Conservation (phyloP, 352 stramenopile genomes). For the Globisporangium cylindrosporum region DNA sequence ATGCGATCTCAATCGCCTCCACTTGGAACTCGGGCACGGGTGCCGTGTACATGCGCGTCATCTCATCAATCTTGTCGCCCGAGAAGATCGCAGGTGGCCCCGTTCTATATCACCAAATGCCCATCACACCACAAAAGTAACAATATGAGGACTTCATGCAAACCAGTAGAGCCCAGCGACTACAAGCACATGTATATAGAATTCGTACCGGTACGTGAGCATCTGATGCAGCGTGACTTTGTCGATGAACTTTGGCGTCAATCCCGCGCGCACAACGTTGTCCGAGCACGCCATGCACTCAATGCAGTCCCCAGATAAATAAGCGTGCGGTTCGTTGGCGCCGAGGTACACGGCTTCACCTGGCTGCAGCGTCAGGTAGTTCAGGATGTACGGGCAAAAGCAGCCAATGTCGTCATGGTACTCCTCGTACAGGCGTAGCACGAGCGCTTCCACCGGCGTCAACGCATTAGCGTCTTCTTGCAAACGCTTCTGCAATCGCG, state of each 20-base stretch:
- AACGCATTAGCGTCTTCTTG: slow-evolving; percentile 15
- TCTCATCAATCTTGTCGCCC: slow-evolving; percentile 46
- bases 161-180: too few species aligned
- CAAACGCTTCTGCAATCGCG: slow-evolving; percentile 47
- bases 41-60: slow-evolving; percentile 84
- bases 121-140: not conserved
- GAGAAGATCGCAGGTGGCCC: slow-evolving; percentile 49
- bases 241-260: slow-evolving; percentile 99
- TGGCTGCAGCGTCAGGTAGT: slow-evolving; percentile 94
- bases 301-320: slow-evolving; percentile 94
- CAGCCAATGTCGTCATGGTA: slow-evolving; percentile 97
- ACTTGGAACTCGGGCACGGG: slow-evolving; percentile 93
- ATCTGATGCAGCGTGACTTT: slow-evolving; percentile 96
- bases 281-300: slow-evolving; percentile 99
- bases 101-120: slow-evolving; percentile 29
- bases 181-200: too few species aligned
- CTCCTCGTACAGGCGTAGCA: slow-evolving; percentile 91
- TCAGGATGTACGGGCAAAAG: slow-evolving; percentile 98
- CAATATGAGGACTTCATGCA: not conserved
- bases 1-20: slow-evolving; percentile 46
- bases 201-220: slow-evolving; percentile 91
- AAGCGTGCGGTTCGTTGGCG: slow-evolving; percentile 99
- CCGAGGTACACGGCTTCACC: slow-evolving; percentile 98
- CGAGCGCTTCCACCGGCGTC: slow-evolving; percentile 63
- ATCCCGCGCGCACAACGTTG: slow-evolving; percentile 98